Percentiles rank a stretch among this genome's conserved stretches.
Evolutionary conservation across 129 eudicot species (phyloP).

Genomic region (Centrapalus pauciflorus): DNA sequence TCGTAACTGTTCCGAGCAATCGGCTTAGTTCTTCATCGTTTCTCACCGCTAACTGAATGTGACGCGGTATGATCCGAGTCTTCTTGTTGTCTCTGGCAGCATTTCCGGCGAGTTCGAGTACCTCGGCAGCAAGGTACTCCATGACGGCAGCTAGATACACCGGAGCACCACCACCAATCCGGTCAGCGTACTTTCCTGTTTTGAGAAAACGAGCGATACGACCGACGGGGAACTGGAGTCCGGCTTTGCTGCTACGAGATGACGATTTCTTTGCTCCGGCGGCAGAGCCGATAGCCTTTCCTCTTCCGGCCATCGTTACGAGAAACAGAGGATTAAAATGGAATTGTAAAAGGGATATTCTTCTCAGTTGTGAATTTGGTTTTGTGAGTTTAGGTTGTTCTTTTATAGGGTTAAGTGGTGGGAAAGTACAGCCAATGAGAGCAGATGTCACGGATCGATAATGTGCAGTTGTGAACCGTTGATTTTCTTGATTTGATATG

Average conservation of each 20-base stretch:
- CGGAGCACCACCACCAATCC: conserved; percentile 45
- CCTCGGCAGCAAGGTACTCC: conserved; percentile 46
- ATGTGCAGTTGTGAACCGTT: conserved; percentile 1
- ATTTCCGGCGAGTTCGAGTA: conserved; percentile 40
- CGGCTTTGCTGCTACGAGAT: conserved; percentile 54
- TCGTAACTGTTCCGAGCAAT: conserved; percentile 33
- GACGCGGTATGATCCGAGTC: conserved; percentile 30
- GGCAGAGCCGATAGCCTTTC: conserved; percentile 30
- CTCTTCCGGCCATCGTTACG: conserved; percentile 44
- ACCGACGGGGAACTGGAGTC: conserved; percentile 51
- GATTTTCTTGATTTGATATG: not conserved
- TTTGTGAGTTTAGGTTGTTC: not conserved
- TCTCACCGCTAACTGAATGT: conserved; percentile 41
- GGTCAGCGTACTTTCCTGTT: conserved; percentile 47
- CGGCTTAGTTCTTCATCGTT: conserved; percentile 37
- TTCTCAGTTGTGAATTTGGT: not conserved
- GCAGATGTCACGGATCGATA: conserved; percentile 3
- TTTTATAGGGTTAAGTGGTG: conserved; percentile 1
- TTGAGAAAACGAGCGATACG: conserved; percentile 45
- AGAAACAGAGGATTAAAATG: not conserved
- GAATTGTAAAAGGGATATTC: not conserved
- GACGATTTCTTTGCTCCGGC: conserved; percentile 37
- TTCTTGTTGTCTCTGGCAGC: conserved; percentile 45
- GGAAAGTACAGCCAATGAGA: conserved; percentile 11
- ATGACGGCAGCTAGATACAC: conserved; percentile 43